Evolutionary conservation across 2,329 filamentous ascomycete species (phyloP).

Genomic region (Sclerotinia minor): DNA sequence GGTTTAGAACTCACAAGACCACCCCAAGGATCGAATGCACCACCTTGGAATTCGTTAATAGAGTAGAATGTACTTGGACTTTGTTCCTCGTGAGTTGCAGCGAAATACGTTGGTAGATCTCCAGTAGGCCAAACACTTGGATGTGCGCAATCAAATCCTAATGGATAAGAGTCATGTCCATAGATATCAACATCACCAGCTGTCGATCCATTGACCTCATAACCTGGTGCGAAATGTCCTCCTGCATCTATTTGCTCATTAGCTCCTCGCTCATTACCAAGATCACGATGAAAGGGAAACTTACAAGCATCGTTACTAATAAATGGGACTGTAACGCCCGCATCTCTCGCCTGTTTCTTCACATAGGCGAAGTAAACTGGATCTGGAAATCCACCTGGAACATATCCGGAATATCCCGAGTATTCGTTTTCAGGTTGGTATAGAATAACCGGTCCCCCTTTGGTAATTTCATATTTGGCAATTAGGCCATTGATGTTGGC

Average conservation of each 20-base stretch:
- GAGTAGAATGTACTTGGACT: slow-evolving; percentile 67
- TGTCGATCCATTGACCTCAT: slow-evolving; percentile 36
- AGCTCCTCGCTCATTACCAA: not conserved
- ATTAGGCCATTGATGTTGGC: slow-evolving; percentile 62
- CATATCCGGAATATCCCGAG: slow-evolving; percentile 50
- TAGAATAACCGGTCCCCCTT: slow-evolving; percentile 76
- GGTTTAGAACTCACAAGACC: slow-evolving; percentile 47
- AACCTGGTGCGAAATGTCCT: slow-evolving; percentile 39
- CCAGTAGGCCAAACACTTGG: slow-evolving; percentile 58
- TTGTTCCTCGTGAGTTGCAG: slow-evolving; percentile 54
- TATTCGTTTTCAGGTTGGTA: slow-evolving; percentile 85
- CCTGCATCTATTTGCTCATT: slow-evolving; percentile 28
- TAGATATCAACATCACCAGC: slow-evolving; percentile 42
- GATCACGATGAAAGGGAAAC: slow-evolving; percentile 16
- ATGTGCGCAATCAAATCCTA: slow-evolving; percentile 50
- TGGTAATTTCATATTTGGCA: slow-evolving; percentile 76
- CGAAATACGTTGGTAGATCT: slow-evolving; percentile 57
- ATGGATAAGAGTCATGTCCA: slow-evolving; percentile 47
- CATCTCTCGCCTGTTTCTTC: slow-evolving; percentile 64
- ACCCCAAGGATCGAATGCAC: slow-evolving; percentile 73
- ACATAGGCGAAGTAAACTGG: slow-evolving; percentile 69
- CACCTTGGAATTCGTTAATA: slow-evolving; percentile 65
- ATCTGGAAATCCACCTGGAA: slow-evolving; percentile 60
- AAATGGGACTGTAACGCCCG: slow-evolving; percentile 71
- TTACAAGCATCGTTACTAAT: slow-evolving; percentile 69